phyloP scores from a whole-genome alignment of 495 filamentous ascomycete species.

The Hypoxylon fragiforme region DNA sequence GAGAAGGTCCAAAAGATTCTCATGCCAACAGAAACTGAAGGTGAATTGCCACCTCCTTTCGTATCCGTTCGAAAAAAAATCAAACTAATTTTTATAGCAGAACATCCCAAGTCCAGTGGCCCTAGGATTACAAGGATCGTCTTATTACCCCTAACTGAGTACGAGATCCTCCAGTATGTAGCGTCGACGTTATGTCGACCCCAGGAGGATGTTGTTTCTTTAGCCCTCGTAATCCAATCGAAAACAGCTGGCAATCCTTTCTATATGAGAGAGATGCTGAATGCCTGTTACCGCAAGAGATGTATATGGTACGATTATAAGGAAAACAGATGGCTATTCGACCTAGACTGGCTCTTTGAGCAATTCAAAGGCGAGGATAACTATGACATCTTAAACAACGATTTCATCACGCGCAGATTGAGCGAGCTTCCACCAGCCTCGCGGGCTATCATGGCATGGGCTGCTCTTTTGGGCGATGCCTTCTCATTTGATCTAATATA shows the following conservation, averaged over 20 bases:
- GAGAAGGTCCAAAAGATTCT: slow-evolving; percentile 52
- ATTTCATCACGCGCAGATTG: slow-evolving; percentile 76
- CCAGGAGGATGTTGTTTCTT: slow-evolving; percentile 60
- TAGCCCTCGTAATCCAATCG: slow-evolving; percentile 76
- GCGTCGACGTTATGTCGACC: slow-evolving; percentile 69
- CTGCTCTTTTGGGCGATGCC: slow-evolving; percentile 71
- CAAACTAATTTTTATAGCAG: slow-evolving; percentile 44
- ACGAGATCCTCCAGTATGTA: slow-evolving; percentile 76
- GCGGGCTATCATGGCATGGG: slow-evolving; percentile 83
- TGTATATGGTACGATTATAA: slow-evolving; percentile 90
- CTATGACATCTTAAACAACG: slow-evolving; percentile 75
- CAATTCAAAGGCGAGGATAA: slow-evolving; percentile 77
- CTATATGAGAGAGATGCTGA: slow-evolving; percentile 89
- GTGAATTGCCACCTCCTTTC: slow-evolving; percentile 25
- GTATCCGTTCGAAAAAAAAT: slow-evolving; percentile 3
- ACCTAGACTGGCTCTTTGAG: slow-evolving; percentile 78
- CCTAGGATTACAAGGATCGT: slow-evolving; percentile 65
- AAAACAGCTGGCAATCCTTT: slow-evolving; percentile 84
- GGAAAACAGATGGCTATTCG: slow-evolving; percentile 76
- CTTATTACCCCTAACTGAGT: slow-evolving; percentile 68
- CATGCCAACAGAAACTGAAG: slow-evolving; percentile 51
- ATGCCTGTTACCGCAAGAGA: slow-evolving; percentile 78
- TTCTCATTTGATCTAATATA: slow-evolving; percentile 84
- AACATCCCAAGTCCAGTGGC: slow-evolving; percentile 46
- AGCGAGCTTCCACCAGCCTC: slow-evolving; percentile 72